phyloP scores from a whole-genome alignment of 768 basidiomycete genomes.

The Harrya chromipes region DNA sequence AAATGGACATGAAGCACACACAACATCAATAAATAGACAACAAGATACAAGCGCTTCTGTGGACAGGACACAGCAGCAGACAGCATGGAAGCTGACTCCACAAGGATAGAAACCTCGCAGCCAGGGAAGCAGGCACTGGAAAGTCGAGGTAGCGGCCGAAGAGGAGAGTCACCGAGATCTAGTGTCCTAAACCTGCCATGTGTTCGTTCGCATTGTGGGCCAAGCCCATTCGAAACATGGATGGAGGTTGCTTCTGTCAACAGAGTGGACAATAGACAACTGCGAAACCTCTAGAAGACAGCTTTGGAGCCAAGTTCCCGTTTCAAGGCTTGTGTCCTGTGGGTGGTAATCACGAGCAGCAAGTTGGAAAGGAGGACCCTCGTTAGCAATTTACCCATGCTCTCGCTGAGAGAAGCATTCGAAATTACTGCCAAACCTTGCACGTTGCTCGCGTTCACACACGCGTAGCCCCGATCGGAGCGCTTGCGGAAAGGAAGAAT shows the following conservation, averaged over 20 bases:
- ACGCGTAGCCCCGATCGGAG: slow-evolving; percentile 31
- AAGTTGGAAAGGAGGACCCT: slow-evolving; percentile 12
- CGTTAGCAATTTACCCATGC: slow-evolving; percentile 26
- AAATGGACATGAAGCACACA: slow-evolving; percentile 31
- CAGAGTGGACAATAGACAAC: slow-evolving; percentile 21
- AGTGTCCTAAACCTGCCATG: slow-evolving; percentile 22
- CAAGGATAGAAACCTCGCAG: slow-evolving; percentile 22
- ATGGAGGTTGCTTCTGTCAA: slow-evolving; percentile 19
- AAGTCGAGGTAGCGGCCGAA: slow-evolving; percentile 19
- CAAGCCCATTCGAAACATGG: slow-evolving; percentile 22
- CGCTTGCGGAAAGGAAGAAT: slow-evolving; percentile 36
- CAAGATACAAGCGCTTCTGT: slow-evolving; percentile 31
- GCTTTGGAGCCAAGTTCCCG: slow-evolving; percentile 15
- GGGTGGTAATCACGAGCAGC: slow-evolving; percentile 24
- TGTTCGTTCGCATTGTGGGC: slow-evolving; percentile 18
- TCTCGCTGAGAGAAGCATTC: slow-evolving; percentile 17
- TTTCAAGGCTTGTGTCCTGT: slow-evolving; percentile 25
- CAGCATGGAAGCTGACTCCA: slow-evolving; percentile 13
- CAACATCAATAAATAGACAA: slow-evolving; percentile 33
- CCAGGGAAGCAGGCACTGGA: slow-evolving; percentile 25
- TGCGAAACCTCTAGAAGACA: slow-evolving; percentile 19
- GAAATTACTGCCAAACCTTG: slow-evolving; percentile 28
- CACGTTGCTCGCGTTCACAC: slow-evolving; percentile 30
- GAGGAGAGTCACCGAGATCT: slow-evolving; percentile 24
- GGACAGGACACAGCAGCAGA: slow-evolving; percentile 27